Evolutionary conservation across 176 grass and related monocot genomes (phyloP), one percentile per base, ranked within the genome.

Genomic region (Carex parvula): DNA sequence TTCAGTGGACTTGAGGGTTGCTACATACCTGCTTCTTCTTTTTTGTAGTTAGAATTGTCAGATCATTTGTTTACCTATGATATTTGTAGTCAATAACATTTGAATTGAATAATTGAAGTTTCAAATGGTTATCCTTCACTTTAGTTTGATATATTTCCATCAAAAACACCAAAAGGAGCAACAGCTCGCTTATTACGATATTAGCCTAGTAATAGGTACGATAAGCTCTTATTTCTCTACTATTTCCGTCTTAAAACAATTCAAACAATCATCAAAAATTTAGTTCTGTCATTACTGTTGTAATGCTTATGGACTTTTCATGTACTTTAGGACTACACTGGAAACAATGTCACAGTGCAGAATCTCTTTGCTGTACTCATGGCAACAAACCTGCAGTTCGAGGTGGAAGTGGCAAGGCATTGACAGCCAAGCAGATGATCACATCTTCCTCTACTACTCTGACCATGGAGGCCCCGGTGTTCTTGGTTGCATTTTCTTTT

Each of bases 381-480:
- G 86, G 95, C 15, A 85, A 95, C 63, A 92, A 88, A 86, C 89
- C 73, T 65, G 86, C 92, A 32, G 84, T 93, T 66, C 85, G 92
- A 91, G 95, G 92, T 78, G 95, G 95, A 76, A 98, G 92, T 86
- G 82, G 87, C 81, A 98, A 98, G 86, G 95, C 35, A 87, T 98
- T 84, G 77, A 98, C 69, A 98, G 95, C 64, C 90, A 95, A 89
- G 80, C 84, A 52, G 72, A 89, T 64, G 95, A 98, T 64, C 93
- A 92, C 41, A 98, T 98, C 81, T 98, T 98, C 83, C 87, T 98
- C 84, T 98, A 98, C 74, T 98, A 95, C 84, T 89, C 95, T 2
- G 95, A 98, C 82, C 95, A 98, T 73, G 95, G 95, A 58, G 95
- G 95, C 60, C 88, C 95, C 80, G 95, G 95, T 70, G 95, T 95